These are phyloP conservation scores for Sphenostylis stenocarpa DNA, from an alignment of 306 rosid genomes.

Conservation along the genomic window DNA sequence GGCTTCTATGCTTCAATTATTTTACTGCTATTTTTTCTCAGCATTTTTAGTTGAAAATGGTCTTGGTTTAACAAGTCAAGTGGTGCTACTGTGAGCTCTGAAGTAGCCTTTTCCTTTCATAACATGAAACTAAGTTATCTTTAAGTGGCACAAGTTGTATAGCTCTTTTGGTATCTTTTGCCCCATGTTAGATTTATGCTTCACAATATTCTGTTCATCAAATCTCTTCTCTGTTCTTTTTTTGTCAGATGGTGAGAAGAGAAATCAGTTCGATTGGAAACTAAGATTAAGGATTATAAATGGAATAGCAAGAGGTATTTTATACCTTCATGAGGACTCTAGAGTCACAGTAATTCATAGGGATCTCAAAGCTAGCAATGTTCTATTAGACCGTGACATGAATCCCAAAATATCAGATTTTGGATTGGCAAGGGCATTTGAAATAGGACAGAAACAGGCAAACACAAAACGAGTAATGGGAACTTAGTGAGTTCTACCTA, in stretches of 20 bases:
- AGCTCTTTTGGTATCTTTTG: background rate
- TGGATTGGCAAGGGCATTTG: background rate
- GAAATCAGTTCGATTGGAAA: background rate
- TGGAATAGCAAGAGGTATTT: background rate
- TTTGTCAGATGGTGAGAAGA: background rate
- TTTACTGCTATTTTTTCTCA: background rate
- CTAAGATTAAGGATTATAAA: background rate
- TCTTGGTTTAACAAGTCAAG: background rate
- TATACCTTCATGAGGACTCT: background rate
- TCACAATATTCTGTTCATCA: background rate
- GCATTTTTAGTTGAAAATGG: background rate
- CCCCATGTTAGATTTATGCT: background rate
- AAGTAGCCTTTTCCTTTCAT: background rate
- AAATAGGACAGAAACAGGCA: background rate
- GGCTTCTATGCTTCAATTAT: background rate
- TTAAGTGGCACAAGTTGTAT: background rate
- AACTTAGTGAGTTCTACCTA: conserved; percentile 27
- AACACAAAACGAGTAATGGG: background rate
- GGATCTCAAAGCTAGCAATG: background rate
- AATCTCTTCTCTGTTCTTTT: background rate
- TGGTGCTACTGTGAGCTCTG: background rate
- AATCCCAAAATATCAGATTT: background rate
- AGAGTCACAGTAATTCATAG: background rate
- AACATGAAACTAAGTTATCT: background rate
- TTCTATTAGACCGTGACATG: background rate